phyloP scores from a whole-genome alignment of 1,284 basidiomycete species.

The Pisolithus thermaeus region DNA sequence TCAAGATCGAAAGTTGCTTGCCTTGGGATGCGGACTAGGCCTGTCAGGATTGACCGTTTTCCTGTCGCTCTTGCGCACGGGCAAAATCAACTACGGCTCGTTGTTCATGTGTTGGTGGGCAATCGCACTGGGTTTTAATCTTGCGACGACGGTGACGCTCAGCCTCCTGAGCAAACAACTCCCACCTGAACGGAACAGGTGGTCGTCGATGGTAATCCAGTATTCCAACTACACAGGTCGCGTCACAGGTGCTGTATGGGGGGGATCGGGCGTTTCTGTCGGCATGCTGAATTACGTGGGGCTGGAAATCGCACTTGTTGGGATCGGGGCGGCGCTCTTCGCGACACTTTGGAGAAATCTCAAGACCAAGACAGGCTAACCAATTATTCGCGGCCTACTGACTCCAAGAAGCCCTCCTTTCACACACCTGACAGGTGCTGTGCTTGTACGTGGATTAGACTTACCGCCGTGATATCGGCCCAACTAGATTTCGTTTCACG shows the following conservation, averaged over 20 bases:
- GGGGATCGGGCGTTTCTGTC: slow-evolving; percentile 57
- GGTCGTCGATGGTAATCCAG: slow-evolving; percentile 54
- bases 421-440: too few species aligned
- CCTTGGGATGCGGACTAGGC: slow-evolving; percentile 47
- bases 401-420: too few species aligned
- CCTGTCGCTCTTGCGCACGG: slow-evolving; percentile 38
- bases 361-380: slow-evolving; percentile 57
- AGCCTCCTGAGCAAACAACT: slow-evolving; percentile 63
- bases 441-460: too few species aligned
- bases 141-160: slow-evolving; percentile 60
- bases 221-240: slow-evolving; percentile 63
- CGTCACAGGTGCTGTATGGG: slow-evolving; percentile 61
- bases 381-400: background rate
- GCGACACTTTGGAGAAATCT: slow-evolving; percentile 53
- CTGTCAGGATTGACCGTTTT: slow-evolving; percentile 48
- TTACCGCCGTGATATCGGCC: too few species aligned
- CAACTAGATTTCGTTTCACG: too few species aligned
- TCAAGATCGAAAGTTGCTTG: slow-evolving; percentile 59
- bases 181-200: slow-evolving; percentile 54
- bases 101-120: slow-evolving; percentile 64
- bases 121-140: slow-evolving; percentile 64
- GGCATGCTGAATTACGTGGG: slow-evolving; percentile 61
- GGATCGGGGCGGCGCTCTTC: slow-evolving; percentile 51
- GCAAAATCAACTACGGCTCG: slow-evolving; percentile 41
- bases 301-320: slow-evolving; percentile 57